Evolutionary conservation across 768 basidiomycete genomes (phyloP), one percentile per base, ranked within the genome.

Genomic region (Leccinum subtestaceum): DNA sequence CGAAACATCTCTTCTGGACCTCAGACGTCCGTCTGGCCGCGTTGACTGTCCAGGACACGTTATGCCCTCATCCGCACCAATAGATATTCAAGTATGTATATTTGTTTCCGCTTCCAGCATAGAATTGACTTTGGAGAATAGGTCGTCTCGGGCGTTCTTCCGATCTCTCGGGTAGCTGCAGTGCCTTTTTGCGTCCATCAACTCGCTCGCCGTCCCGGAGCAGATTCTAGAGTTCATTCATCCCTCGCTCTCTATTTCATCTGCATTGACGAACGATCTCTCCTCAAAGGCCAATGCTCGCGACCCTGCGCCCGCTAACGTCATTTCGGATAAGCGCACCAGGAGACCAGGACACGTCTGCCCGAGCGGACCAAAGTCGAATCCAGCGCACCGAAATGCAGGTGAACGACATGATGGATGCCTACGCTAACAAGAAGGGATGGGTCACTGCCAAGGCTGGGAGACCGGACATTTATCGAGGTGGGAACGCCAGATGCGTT

Each of bases 31-130:
- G 93, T 48, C 81, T 98, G 9, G 93, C 23, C 23, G 23, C 23
- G 23, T 94, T 38, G 96, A 98, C 72, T 98, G 95, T 67, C 96
- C 95, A 0, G 96, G 96, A 10, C 82, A 98, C 17, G 93, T 98
- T 2, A 87, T 96, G 79, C 96, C 96, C 9, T 89, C 86, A 60
- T 81, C 81, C 65, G 82, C 88, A 4, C 90, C 87, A 8, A 85
- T 93, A 85, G 91, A 94, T 71, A 82, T 87, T 69, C 93, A 95
- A 77, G 89, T 86, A 63, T 19, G 70, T 64, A 21, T 36, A 4
- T 11, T 10, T 21, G 5, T 17, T 13, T 50, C 27, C 1, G 9
- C 47, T 47, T 23, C 17, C 29, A 47, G 25, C 10, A 52, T 27
- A 19, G 2, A 5, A 7, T 50, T 19, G 15, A 2, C 56, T 40